phyloP scores from a whole-genome alignment of 2,329 filamentous ascomycete species.

The Hypoxylon sp. region DNA sequence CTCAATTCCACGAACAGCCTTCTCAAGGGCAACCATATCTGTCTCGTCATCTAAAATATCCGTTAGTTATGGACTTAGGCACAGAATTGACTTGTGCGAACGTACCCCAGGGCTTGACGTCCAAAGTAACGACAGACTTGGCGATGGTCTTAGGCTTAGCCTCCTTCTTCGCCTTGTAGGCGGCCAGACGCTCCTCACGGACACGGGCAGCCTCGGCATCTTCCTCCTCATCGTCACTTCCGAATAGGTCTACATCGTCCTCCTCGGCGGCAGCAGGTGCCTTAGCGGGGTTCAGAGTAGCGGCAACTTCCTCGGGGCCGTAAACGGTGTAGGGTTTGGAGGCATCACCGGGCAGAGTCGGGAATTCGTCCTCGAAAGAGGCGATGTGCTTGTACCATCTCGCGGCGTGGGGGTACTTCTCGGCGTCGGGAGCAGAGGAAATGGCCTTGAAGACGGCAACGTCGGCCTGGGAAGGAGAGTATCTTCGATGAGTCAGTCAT shows the following conservation, averaged over 20 bases:
- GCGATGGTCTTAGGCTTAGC: slow-evolving; percentile 91
- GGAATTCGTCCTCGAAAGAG: slow-evolving; percentile 93
- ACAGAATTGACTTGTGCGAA: slow-evolving; percentile 47
- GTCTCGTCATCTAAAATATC: slow-evolving; percentile 84
- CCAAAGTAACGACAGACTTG: slow-evolving; percentile 95
- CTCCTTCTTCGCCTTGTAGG: slow-evolving; percentile 98
- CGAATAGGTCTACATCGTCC: slow-evolving; percentile 93
- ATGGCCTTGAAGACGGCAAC: slow-evolving; percentile 95
- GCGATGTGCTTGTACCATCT: slow-evolving; percentile 99
- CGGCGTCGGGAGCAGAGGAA: slow-evolving; percentile 79
- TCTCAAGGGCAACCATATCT: slow-evolving; percentile 86
- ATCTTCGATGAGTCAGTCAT: slow-evolving; percentile 56
- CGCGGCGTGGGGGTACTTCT: slow-evolving; percentile 93
- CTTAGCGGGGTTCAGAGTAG: slow-evolving; percentile 88
- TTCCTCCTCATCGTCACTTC: slow-evolving; percentile 93
- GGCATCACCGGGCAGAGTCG: slow-evolving; percentile 89
- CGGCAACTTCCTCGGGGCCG: slow-evolving; percentile 84
- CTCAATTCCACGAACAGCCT: slow-evolving; percentile 84
- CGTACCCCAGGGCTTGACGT: slow-evolving; percentile 99
- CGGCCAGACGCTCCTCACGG: slow-evolving; percentile 90
- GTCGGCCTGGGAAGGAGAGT: slow-evolving; percentile 90
- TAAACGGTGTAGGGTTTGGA: slow-evolving; percentile 91
- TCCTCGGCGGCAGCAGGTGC: slow-evolving; percentile 75
- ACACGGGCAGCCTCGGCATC: slow-evolving; percentile 87
- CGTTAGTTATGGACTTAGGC: slow-evolving; percentile 25